A percentile compares a stretch with the other conserved stretches of the same genome.
These are phyloP conservation scores for Nosema muscidifuracis DNA, from an alignment of 371 early-diverging fungal genomes.

Conservation along the genomic window DNA sequence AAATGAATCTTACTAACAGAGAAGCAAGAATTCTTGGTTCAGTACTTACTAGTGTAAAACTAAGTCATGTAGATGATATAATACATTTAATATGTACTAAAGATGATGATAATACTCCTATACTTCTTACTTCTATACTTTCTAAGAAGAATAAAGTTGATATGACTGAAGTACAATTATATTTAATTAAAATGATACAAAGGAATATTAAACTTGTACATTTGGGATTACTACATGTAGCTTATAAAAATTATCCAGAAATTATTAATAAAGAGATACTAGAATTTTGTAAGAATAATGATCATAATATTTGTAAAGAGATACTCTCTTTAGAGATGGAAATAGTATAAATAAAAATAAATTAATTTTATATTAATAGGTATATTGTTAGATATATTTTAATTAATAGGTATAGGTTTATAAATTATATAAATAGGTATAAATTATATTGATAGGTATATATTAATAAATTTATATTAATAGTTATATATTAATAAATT, in stretches of 20 bases:
- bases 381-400: no score
- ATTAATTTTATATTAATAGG: no score
- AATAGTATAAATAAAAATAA: conserved; percentile 8
- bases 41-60: conserved; percentile 39
- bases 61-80: conserved; percentile 48
- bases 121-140: conserved; percentile 45
- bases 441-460: no score
- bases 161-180: conserved; percentile 10
- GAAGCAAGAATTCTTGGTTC: conserved; percentile 45
- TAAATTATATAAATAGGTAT: no score
- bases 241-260: conserved; percentile 27
- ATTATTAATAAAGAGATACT: conserved; percentile 22
- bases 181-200: conserved; percentile 22
- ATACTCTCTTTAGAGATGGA: conserved; percentile 28
- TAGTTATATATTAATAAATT: no score
- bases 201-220: conserved; percentile 11
- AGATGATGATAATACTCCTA: conserved; percentile 14
- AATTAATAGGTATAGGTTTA: no score
- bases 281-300: conserved; percentile 43
- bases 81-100: conserved; percentile 20
- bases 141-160: conserved; percentile 46
- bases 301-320: conserved; percentile 48
- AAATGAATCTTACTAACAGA: conserved; percentile 32
- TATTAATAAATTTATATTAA: no score
- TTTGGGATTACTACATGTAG: conserved; percentile 26